Conservation (phyloP, 306 rosid genomes). For the barrel medic (Medicago truncatula) region MtrunA17r5.0-ANR NC_053049.1:35604001-35604500, state of each 20-base stretch:
- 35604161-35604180: conserved; percentile 17
- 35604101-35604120: conserved; percentile 46
- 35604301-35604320: conserved; percentile 4
- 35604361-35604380: conserved; percentile 13
- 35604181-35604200: conserved; percentile 23
- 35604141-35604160: conserved; percentile 33
- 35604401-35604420: background rate
- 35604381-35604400: conserved; percentile 18
- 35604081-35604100: conserved; percentile 37
- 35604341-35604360: background rate
- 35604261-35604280: conserved; percentile 13
- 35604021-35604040: conserved; percentile 47
- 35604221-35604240: conserved; percentile 27
- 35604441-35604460: background rate
- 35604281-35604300: conserved; percentile 26
- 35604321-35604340: background rate
- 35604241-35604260: conserved; percentile 34
- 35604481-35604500: conserved; percentile 89
- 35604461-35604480: conserved; percentile 50
- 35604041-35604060: conserved; percentile 19
- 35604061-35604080: conserved; percentile 42
- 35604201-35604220: conserved; percentile 26
- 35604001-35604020: conserved; percentile 52
- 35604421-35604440: conserved; percentile 18
- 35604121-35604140: conserved; percentile 27